Evolutionary conservation across 2,329 filamentous ascomycete genomes (phyloP), one percentile per base, ranked within the genome.

Genomic region (Clathrospora elynae): DNA sequence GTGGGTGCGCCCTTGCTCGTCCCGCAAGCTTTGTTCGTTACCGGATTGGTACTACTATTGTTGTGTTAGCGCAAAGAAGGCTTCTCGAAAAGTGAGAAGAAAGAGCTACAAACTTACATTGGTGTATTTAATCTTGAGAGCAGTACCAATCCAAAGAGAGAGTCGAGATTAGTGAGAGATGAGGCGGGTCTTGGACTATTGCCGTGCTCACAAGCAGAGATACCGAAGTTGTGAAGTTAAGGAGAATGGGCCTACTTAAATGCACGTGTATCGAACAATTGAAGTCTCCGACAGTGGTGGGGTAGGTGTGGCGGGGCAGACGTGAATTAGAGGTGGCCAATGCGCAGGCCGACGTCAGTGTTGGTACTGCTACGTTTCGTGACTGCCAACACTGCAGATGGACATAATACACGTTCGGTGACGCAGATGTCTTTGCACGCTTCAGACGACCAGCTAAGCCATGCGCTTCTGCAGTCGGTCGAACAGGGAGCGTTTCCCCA

Each of bases 401-500:
- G 51, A 53, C 42, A 61, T 62, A 59, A 53, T 28, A 47, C 24
- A 17, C 32, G 20, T 6, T 11, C 47, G 33, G 28, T 52, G 44
- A 33, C 26, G 28, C 46, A 46, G 35, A 70, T 70, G 67, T 31
- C 62, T 35, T 51, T 54, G 37, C 52, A 57, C 48, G 52, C 61
- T 30, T 62, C 64, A 14, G 54, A 64, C 28, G 55, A 69, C 18
- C 61, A 64, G 35, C 68, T 85, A 39, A 81, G 80, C 53, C 75
- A 80, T 48, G 82, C 83, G 4, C 72, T 90, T 28, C 80, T 89
- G 42, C 74, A 82, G 47, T 88, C 85, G 58, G 78, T 86, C 39
- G 70, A 76, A 32, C 68, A 79, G 31, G 78, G 79, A 44, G 67
- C 69, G 19, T 84, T 82, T 55, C 81, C 81, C 11, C 78, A 80